These are phyloP conservation scores for Vanderwaltozyma tropicalis DNA, from an alignment of 805 yeast species.

Conservation along the genomic window DNA sequence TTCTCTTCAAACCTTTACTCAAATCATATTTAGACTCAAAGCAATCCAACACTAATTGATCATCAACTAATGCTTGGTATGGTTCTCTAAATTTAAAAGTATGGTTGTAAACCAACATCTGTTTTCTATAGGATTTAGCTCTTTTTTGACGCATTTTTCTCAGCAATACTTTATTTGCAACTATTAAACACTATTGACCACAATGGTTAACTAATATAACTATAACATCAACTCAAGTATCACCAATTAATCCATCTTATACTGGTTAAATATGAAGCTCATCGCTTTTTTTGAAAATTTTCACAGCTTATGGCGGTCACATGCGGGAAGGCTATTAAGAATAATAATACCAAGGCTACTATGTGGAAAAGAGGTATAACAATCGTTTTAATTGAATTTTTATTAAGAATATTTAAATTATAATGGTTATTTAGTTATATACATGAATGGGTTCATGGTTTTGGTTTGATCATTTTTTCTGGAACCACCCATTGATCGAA, in stretches of 20 bases:
- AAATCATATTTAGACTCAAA: conserved; percentile 63
- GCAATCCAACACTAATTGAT: conserved; percentile 58
- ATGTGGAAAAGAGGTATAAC: no score
- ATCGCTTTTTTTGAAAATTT: neutral
- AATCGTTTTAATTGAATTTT: no score
- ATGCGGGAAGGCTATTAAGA: neutral
- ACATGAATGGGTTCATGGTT: neutral
- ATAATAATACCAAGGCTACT: neutral
- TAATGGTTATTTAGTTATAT: no score
- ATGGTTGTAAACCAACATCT: conserved; percentile 73
- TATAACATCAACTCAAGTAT: no score
- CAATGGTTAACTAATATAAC: no score
- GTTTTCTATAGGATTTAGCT: conserved; percentile 89
- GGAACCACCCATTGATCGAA: conserved; percentile 97
- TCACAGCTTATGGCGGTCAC: neutral
- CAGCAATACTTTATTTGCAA: no score
- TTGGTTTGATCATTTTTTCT: conserved; percentile 94
- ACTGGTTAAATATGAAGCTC: no score
- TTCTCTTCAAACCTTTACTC: conserved; percentile 67
- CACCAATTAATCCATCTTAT: no score
- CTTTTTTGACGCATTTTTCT: conserved; percentile 86
- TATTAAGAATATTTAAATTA: no score
- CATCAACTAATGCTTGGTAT: conserved; percentile 81
- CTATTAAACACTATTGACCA: no score
- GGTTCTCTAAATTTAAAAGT: conserved; percentile 91